Conservation (phyloP, 208 protist species). For the Trypanosoma brucei region DNA sequence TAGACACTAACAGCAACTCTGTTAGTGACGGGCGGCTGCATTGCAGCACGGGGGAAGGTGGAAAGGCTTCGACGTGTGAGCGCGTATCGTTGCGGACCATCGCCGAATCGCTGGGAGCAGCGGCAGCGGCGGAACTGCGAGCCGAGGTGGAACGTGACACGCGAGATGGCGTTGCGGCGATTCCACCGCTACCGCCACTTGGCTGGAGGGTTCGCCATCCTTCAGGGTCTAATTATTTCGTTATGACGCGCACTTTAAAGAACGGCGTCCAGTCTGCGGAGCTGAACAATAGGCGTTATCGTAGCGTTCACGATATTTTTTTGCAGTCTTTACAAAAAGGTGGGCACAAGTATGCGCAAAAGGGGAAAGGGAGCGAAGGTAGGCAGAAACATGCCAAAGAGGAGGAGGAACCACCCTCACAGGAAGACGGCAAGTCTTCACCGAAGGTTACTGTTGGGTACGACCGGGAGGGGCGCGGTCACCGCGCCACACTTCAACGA, state of each 20-base stretch:
- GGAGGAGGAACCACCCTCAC: not conserved
- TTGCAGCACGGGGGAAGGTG: slow-evolving; percentile 1
- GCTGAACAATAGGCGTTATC: slow-evolving; percentile 30
- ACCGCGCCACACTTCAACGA: not conserved
- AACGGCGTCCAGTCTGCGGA: slow-evolving; percentile 6
- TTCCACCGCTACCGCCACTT: slow-evolving; percentile 64
- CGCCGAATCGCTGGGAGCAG: slow-evolving; percentile 18
- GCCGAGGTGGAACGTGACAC: slow-evolving; percentile 71
- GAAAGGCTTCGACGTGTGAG: not conserved
- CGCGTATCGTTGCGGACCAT: slow-evolving; percentile 3
- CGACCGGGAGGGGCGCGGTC: not conserved
- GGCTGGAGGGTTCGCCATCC: slow-evolving; percentile 66
- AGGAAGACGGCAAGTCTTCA: not conserved
- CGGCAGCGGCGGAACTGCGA: slow-evolving; percentile 39
- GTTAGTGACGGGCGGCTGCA: not conserved
- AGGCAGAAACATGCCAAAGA: not conserved
- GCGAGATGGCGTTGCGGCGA: slow-evolving; percentile 52
- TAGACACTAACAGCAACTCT: too few species aligned
- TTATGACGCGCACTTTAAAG: slow-evolving; percentile 29
- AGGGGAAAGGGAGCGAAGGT: not conserved
- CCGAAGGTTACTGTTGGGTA: slow-evolving; percentile 13
- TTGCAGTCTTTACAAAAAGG: slow-evolving; percentile 4
- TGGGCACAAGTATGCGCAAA: not conserved
- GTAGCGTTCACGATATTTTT: slow-evolving; percentile 52
- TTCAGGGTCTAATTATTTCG: slow-evolving; percentile 53